These are phyloP conservation scores for Fistulifera solaris DNA, from an alignment of 108 stramenopile species.

Conservation along the genomic window DNA sequence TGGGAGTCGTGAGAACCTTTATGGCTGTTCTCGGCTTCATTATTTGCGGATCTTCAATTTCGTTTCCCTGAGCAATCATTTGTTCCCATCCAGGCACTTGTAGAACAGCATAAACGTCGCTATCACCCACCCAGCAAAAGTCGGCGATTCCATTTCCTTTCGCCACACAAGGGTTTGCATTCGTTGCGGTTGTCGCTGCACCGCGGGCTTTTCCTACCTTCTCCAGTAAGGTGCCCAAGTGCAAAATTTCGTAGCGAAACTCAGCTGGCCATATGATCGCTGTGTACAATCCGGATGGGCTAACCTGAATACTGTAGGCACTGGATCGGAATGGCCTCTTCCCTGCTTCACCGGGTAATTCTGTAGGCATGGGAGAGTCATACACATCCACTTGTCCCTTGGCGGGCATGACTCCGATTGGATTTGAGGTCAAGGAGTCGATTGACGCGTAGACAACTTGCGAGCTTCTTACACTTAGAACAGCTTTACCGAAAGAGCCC, in stretches of 20 bases:
- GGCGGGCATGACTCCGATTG: slow-evolving; percentile 17
- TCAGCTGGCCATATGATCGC: slow-evolving; percentile 63
- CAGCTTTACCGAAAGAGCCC: slow-evolving; percentile 24
- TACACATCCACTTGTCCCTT: slow-evolving; percentile 28
- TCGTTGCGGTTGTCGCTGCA: neutral
- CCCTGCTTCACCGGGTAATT: slow-evolving; percentile 32
- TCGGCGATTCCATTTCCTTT: slow-evolving; percentile 49
- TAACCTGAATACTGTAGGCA: slow-evolving; percentile 20
- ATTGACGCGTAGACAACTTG: slow-evolving; percentile 29
- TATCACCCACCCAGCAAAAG: slow-evolving; percentile 80
- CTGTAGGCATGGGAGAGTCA: slow-evolving; percentile 33
- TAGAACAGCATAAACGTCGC: slow-evolving; percentile 56
- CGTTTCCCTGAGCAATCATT: too few species aligned
- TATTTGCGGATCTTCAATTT: too few species aligned
- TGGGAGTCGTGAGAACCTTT: neutral
- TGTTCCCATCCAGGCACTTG: slow-evolving; percentile 25
- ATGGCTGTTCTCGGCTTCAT: too few species aligned
- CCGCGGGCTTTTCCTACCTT: slow-evolving; percentile 19
- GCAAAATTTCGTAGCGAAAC: slow-evolving; percentile 66
- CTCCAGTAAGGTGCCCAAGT: slow-evolving; percentile 39
- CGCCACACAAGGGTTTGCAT: slow-evolving; percentile 44
- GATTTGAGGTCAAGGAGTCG: slow-evolving; percentile 14
- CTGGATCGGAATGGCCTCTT: slow-evolving; percentile 34
- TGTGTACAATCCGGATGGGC: slow-evolving; percentile 58
- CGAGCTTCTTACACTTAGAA: slow-evolving; percentile 19